A percentile compares a stretch with the other conserved stretches of the same genome.
Conservation (phyloP, 129 eudicot species). For the Smallanthus sonchifolius region DNA sequence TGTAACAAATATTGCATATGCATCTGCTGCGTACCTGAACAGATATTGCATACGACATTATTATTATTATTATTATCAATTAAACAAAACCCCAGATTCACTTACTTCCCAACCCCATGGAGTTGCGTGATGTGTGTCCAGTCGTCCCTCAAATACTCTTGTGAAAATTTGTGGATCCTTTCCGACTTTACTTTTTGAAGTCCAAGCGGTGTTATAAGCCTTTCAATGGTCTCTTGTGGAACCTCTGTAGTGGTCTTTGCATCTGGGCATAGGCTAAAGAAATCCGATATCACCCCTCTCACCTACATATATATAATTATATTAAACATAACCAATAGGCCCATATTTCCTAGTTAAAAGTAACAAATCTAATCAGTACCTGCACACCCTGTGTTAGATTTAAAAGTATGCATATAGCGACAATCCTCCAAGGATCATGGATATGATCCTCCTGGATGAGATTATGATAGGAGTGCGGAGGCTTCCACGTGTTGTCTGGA, state of each 20-base stretch:
- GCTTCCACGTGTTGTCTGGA: constrained; percentile 65
- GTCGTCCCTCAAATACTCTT: constrained; percentile 40
- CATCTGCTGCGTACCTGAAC: constrained; percentile 89
- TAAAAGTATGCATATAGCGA: constrained; percentile 75
- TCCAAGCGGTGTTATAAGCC: constrained; percentile 50
- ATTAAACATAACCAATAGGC: too few species aligned
- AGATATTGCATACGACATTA: background rate
- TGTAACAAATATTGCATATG: constrained; percentile 83
- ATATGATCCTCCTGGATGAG: constrained; percentile 84
- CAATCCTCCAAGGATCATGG: constrained; percentile 86
- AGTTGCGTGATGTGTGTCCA: constrained; percentile 78
- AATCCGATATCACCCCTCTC: constrained; percentile 40
- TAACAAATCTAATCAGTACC: background rate
- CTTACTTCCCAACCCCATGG: constrained; percentile 57
- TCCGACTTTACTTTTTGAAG: constrained; percentile 42
- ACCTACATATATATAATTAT: constrained; percentile 29
- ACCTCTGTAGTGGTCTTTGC: constrained; percentile 54
- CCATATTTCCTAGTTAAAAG: too few species aligned
- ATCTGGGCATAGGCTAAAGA: constrained; percentile 68
- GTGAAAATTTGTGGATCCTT: constrained; percentile 45
- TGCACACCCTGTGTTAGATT: constrained; percentile 65
- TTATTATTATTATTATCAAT: too few species aligned
- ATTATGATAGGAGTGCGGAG: constrained; percentile 57
- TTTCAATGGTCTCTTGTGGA: constrained; percentile 29
- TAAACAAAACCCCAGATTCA: too few species aligned